phyloP scores from a whole-genome alignment of 2,329 filamentous ascomycete species.

The Colletotrichum paranaense region DNA sequence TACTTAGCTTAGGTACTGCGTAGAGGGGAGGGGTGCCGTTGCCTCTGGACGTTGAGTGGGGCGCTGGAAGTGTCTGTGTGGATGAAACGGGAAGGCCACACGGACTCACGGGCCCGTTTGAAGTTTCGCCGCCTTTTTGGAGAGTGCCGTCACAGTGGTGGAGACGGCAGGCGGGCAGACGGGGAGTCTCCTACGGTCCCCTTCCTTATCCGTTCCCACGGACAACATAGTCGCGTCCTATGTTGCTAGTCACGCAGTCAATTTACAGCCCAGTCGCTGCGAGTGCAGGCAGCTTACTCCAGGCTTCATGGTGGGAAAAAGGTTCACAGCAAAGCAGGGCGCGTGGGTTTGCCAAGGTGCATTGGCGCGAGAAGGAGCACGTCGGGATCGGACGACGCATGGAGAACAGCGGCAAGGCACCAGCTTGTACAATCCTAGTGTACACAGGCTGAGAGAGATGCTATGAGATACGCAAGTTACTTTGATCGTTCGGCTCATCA shows the following conservation, averaged over 20 bases:
- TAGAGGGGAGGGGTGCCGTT: neutral
- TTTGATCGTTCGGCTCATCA: neutral
- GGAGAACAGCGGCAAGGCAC: neutral
- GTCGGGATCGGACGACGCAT: constrained; percentile 12
- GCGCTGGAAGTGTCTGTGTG: constrained; percentile 28
- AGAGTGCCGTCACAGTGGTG: constrained; percentile 24
- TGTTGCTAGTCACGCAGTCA: neutral
- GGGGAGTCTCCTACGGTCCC: neutral
- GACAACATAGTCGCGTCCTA: neutral
- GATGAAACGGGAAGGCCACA: constrained; percentile 36
- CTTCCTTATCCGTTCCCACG: constrained; percentile 8
- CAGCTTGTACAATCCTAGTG: neutral
- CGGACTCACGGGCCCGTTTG: constrained; percentile 34
- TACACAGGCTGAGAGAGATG: neutral
- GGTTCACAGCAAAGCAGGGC: neutral
- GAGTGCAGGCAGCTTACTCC: neutral
- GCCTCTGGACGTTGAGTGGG: neutral
- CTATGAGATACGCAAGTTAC: neutral
- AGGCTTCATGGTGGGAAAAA: neutral
- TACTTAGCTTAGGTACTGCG: too few species aligned
- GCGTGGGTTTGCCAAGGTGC: neutral
- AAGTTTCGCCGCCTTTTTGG: constrained; percentile 27
- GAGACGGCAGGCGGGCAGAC: neutral
- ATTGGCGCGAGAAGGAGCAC: neutral
- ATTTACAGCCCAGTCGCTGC: neutral